phyloP scores from a whole-genome alignment of 148 eudicot genomes.

The Dysphania ambrosioides region DNA sequence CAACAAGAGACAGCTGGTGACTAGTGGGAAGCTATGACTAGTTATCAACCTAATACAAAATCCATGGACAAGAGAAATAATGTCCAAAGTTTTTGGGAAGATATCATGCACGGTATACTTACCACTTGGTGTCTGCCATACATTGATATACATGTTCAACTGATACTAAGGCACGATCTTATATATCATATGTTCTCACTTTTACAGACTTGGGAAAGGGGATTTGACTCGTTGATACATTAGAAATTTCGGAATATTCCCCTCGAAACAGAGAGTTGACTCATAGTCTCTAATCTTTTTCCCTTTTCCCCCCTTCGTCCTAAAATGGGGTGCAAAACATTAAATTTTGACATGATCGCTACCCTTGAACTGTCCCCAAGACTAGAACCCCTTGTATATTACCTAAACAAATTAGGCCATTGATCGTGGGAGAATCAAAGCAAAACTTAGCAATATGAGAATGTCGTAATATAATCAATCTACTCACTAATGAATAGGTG shows the following conservation, averaged over 20 bases:
- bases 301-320: background rate
- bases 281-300: background rate
- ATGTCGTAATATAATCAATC: too few species aligned
- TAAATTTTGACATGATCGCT: too few species aligned
- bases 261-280: slow-evolving; percentile 17
- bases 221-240: slow-evolving; percentile 1
- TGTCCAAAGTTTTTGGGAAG: background rate
- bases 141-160: slow-evolving; percentile 5
- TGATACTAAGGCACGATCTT: background rate
- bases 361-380: too few species aligned
- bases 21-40: background rate
- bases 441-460: too few species aligned
- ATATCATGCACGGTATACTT: slow-evolving; percentile 3
- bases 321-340: background rate
- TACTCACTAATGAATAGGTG: too few species aligned
- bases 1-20: background rate
- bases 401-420: too few species aligned
- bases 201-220: background rate
- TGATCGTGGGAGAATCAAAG: too few species aligned
- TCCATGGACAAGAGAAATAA: background rate
- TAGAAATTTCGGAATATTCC: slow-evolving; percentile 23
- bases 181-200: background rate
- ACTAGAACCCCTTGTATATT: too few species aligned
- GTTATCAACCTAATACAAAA: slow-evolving; percentile 14
- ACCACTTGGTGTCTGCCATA: slow-evolving; percentile 4